Evolutionary conservation across 176 grass and related monocot species (phyloP), one percentile per base, ranked within the genome.

Genomic region (Oryza punctata): DNA sequence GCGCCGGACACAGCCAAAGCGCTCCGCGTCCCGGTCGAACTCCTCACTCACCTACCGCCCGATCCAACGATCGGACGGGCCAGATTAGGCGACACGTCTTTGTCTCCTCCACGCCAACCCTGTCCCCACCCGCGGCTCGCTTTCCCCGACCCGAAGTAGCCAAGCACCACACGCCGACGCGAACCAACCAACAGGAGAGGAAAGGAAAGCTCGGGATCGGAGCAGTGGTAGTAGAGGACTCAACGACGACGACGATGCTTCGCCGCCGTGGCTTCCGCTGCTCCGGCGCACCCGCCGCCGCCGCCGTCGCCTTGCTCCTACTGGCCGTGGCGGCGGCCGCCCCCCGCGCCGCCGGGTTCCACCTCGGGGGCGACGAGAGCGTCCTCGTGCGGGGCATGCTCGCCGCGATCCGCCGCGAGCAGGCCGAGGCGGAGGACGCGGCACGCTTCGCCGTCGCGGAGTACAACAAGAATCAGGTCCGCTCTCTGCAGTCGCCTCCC

Each of bases 371-470:
- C 44, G 77, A 77, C 50, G 81, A 70, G 90, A 91, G 88, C 84
- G 80, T 75, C 38, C 63, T 90, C 69, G 88, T 87, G 69, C 15
- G 75, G 75, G 88, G 88, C 75, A 66, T 90, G 75, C 84, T 90
- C 61, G 47, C 84, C 40, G 88, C 84, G 28, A 70, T 87, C 37
- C 79, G 88, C 37, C 79, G 88, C 69, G 75, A 98, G 90, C 85
- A 76, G 92, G 90, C 75, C 61, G 92, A 97, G 84, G 84, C 94
- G 63, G 88, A 94, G 80, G 90, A 98, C 68, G 92, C 94, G 63
- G 95, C 88, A 29, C 87, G 92, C 70, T 97, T 97, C 72, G 92
- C 92, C 83, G 88, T 97, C 61, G 80, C 80, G 18, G 88, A 97
- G 72, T 81, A 94, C 77, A 97, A 97, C 81, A 94, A 86, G 83